phyloP scores from a whole-genome alignment of 78 protist species.

The Tieghemostelium lacteum region DNA sequence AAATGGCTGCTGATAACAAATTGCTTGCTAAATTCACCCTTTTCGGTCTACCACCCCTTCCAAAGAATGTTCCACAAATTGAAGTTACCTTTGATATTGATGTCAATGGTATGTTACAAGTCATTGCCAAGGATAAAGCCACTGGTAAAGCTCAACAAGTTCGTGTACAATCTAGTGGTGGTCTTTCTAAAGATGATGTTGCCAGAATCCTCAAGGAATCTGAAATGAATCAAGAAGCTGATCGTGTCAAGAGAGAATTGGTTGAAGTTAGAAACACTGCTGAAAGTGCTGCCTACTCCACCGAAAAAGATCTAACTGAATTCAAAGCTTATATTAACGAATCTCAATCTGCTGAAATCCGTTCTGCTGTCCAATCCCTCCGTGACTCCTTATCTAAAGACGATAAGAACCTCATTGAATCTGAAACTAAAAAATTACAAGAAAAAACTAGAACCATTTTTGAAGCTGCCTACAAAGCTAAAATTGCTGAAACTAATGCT shows the following conservation, averaged over 20 bases:
- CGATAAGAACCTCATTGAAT: constrained; percentile 25
- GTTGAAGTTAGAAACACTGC: constrained; percentile 76
- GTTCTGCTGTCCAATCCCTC: constrained; percentile 6
- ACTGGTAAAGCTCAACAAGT: constrained; percentile 94
- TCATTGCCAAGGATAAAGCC: constrained; percentile 95
- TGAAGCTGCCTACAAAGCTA: constrained; percentile 73
- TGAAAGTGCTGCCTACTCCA: constrained; percentile 56
- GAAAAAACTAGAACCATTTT: constrained; percentile 50
- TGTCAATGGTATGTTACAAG: constrained; percentile 86
- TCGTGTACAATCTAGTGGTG: constrained; percentile 95
- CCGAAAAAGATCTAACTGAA: constrained; percentile 64
- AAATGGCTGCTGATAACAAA: constrained; percentile 98
- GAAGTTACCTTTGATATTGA: constrained; percentile 85
- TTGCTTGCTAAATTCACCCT: constrained; percentile 96
- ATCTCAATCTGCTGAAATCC: constrained; percentile 62
- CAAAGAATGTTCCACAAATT: constrained; percentile 93
- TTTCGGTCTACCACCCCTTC: constrained; percentile 96
- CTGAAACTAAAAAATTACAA: constrained; percentile 55
- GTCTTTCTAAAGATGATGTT: constrained; percentile 95
- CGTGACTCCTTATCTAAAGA: constrained; percentile 41
- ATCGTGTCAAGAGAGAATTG: constrained; percentile 62
- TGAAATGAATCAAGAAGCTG: constrained; percentile 85
- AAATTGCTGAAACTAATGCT: constrained; percentile 5
- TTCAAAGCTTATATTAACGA: constrained; percentile 63
- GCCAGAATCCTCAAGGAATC: constrained; percentile 97